Evolutionary conservation across 2,329 filamentous ascomycete species (phyloP).

Genomic region (Pseudogymnoascus sp.): DNA sequence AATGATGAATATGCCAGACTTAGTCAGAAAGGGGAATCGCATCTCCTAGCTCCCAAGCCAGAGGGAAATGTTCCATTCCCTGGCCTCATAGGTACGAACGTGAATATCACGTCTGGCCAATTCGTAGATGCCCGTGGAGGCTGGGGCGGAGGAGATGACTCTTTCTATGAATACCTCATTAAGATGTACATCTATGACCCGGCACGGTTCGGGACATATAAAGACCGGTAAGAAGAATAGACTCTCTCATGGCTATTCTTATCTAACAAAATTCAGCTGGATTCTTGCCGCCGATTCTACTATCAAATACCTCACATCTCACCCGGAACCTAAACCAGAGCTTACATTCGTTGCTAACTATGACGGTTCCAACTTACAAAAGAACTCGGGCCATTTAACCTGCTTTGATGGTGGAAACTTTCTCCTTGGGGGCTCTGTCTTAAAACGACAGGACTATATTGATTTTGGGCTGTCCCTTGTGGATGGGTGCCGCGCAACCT

Average conservation of each 20-base stretch:
- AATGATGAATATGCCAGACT: conserved; percentile 58
- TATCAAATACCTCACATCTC: conserved; percentile 61
- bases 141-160: conserved; percentile 71
- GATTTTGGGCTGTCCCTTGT: conserved; percentile 67
- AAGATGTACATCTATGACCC: conserved; percentile 84
- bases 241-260: background rate
- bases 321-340: conserved; percentile 58
- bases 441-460: conserved; percentile 57
- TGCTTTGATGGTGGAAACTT: conserved; percentile 84
- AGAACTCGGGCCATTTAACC: conserved; percentile 49
- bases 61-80: conserved; percentile 62
- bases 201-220: conserved; percentile 53
- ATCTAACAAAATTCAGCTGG: conserved; percentile 51
- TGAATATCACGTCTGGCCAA: conserved; percentile 55
- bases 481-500: conserved; percentile 66
- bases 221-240: conserved; percentile 37
- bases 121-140: conserved; percentile 62
- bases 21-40: conserved; percentile 57
- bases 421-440: conserved; percentile 67
- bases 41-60: conserved; percentile 61
- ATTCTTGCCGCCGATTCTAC: conserved; percentile 65
- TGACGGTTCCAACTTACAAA: conserved; percentile 36
- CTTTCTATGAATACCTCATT: conserved; percentile 83
- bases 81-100: conserved; percentile 61
- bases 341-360: conserved; percentile 63